Base-by-base conservation (phyloP, 1,284 basidiomycete species). In the Pyrrhoderma noxium region DNA sequence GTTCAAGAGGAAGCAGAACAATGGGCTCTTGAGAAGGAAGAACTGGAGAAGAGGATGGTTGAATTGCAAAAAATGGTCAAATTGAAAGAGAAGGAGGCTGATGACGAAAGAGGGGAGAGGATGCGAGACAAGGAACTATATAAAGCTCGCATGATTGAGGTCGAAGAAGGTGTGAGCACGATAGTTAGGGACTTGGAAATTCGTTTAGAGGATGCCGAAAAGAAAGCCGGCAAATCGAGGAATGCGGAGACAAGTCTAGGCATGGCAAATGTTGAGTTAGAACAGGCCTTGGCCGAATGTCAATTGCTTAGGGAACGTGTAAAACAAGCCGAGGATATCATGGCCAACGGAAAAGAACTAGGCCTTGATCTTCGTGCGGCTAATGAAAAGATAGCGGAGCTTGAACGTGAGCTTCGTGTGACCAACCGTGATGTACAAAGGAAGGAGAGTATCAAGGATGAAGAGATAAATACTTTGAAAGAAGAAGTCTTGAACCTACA, bases 171-270 rank as follows among this genome's bases (percentile, higher is more conserved):
- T 7, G 83, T 87, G 19, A 75, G 76, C 38, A 74, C 65, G 3
- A 82, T 89, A 52, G 71, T 89, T 22, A 66, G 68, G n/a, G 78
- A 80, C 47, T 64, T 89, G 49, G 85, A 88, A 64, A 61, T 63
- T 56, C 79, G 75, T 55, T 59, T 79, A 3, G 68, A 69, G 42
- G 61, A 66, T 2, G 66, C 67, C 0, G 69, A 76, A 50, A 67
- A 70, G 52, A 55, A 48, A 23, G 43, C 45, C 2, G 48, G 31
- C 56, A 62, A 11, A 66, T 63, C 49, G 55, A 67, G 53, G 61
- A 60, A 49, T 64, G 64, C 38, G 51, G 56, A 65, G 14, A 11
- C 27, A 31, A 11, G 27, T 31, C 27, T 31, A 31, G 27, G 11
- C 27, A 31, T 11, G 5, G 27, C 27, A 31, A 31, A 31, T 11